Conservation (phyloP, 2,329 filamentous ascomycete genomes). For the Cladophialophora immunda region DNA sequence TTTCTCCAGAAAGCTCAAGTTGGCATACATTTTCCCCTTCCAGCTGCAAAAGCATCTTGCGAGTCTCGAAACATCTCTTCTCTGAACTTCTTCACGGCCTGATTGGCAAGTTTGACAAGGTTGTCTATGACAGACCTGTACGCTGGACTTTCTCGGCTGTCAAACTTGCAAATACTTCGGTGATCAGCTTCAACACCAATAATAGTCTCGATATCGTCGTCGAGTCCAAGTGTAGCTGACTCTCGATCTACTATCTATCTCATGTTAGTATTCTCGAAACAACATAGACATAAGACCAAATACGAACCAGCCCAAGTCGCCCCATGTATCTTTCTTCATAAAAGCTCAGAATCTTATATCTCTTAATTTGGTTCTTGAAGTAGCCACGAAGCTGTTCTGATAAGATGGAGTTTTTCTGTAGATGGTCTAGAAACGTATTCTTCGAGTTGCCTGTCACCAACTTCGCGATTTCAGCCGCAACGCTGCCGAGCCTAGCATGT, state of each 20-base stretch:
- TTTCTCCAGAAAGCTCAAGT: too few species aligned
- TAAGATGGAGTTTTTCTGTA: neutral
- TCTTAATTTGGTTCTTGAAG: neutral
- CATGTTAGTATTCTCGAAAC: neutral
- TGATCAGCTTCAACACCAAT: constrained; percentile 38
- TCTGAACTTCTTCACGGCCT: neutral
- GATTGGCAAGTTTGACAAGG: neutral
- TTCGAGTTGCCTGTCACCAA: neutral
- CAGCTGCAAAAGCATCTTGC: too few species aligned
- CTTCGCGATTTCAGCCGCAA: constrained; percentile 38
- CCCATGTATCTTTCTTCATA: neutral
- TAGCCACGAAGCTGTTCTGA: neutral
- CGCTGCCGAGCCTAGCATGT: constrained; percentile 32
- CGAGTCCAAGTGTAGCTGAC: constrained; percentile 14
- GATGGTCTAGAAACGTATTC: neutral
- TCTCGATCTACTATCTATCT: neutral
- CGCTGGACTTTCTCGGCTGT: constrained; percentile 8
- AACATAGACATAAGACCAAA: too few species aligned
- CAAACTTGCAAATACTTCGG: constrained; percentile 38
- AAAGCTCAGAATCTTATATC: neutral
- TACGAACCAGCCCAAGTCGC: neutral
- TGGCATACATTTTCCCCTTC: too few species aligned
- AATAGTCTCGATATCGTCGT: constrained; percentile 31
- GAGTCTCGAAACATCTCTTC: too few species aligned
- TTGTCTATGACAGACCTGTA: constrained; percentile 18